Percentiles rank a stretch among this genome's conserved stretches.
Conservation (phyloP, 495 filamentous ascomycete species). For the Staphylotrichum tortipilum region DNA sequence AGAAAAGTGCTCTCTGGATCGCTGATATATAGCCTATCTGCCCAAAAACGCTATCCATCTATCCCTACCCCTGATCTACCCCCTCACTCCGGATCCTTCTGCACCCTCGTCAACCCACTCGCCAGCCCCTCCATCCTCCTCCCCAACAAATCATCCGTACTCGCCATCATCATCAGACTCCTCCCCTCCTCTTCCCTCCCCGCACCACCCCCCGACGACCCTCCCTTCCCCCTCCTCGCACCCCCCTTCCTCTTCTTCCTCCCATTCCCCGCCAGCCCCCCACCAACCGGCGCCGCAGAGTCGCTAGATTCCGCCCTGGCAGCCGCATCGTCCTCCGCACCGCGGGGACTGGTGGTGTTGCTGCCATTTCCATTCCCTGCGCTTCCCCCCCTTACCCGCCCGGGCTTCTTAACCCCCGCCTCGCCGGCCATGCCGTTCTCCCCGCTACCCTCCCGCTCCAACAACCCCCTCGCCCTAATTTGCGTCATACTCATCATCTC, state of each 20-base stretch:
- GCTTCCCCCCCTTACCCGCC: not conserved
- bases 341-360: no score
- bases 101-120: conserved; percentile 63
- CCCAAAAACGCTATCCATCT: not conserved
- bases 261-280: not conserved
- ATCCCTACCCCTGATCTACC: not conserved
- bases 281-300: no score
- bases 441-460: not conserved
- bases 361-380: not conserved
- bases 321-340: not conserved
- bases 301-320: no score
- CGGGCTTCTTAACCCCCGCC: not conserved
- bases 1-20: no score
- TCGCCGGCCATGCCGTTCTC: not conserved
- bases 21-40: no score
- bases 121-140: conserved; percentile 80
- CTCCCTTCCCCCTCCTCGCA: conserved; percentile 5
- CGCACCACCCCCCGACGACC: conserved; percentile 7
- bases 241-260: not conserved
- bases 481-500: conserved; percentile 69
- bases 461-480: conserved; percentile 21
- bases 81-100: conserved; percentile 36
- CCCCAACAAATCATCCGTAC: conserved; percentile 74
- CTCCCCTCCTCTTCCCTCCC: conserved; percentile 35
- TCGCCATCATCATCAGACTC: conserved; percentile 66